Evolutionary conservation across 169 alveolate genomes (phyloP).

Genomic region (Plasmodium fragile): DNA sequence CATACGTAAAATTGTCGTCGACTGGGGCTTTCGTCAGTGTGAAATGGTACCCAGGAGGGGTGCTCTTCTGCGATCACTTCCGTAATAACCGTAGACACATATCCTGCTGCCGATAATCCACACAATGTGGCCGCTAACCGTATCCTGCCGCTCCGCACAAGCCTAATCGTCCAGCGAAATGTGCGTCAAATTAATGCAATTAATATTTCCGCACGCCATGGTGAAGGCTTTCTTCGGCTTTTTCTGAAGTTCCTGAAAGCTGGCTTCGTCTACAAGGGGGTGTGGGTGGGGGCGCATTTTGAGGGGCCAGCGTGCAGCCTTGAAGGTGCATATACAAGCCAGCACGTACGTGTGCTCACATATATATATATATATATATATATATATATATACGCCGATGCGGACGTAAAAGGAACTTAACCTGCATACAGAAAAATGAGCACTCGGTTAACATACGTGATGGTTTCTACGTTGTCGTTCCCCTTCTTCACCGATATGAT

Average conservation of each 20-base stretch:
- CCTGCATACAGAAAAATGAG: conserved; percentile 93
- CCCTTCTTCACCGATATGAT: conserved; percentile 89
- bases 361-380: not conserved
- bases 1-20: not conserved
- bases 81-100: not conserved
- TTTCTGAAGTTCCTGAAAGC: conserved; percentile 90
- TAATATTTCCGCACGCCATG: conserved; percentile 91
- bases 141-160: no score
- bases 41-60: not conserved
- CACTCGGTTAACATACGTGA: conserved; percentile 91
- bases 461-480: conserved; percentile 88
- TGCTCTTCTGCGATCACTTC: not conserved
- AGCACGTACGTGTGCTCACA: not conserved
- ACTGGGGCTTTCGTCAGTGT: not conserved
- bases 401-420: not conserved
- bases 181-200: conserved; percentile 92
- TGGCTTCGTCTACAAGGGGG: conserved; percentile 88
- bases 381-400: not conserved
- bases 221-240: conserved; percentile 90
- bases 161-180: conserved; percentile 87
- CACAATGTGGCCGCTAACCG: no score
- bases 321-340: not conserved
- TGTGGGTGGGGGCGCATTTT: not conserved
- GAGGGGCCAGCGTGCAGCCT: not conserved
- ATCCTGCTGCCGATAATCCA: not conserved